A percentile compares a stretch with the other conserved stretches of the same genome.
Conservation (phyloP, 2,329 filamentous ascomycete species). For the Coleophoma eucalyptorum region DNA sequence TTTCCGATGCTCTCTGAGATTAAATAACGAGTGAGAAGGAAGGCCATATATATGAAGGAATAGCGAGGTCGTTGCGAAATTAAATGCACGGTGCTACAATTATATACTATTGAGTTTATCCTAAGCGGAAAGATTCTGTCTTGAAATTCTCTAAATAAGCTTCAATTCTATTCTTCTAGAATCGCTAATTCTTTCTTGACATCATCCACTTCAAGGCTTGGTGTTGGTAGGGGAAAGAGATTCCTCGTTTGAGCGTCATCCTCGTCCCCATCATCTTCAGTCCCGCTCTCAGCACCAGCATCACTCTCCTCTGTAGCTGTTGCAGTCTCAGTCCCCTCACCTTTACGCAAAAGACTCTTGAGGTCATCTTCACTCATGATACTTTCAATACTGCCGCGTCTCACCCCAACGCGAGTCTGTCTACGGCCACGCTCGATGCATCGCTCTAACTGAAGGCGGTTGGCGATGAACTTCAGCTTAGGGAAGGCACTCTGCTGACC, state of each 20-base stretch:
- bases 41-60: too few species aligned
- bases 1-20: too few species aligned
- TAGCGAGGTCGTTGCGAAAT: too few species aligned
- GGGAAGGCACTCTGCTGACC: conserved; percentile 89
- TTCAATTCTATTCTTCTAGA: neutral
- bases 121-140: too few species aligned
- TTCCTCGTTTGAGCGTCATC: neutral
- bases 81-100: too few species aligned
- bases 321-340: conserved; percentile 26
- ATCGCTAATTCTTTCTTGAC: neutral
- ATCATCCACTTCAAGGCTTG: neutral
- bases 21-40: too few species aligned
- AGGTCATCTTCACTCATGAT: conserved; percentile 60
- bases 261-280: neutral
- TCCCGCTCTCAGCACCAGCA: conserved; percentile 12
- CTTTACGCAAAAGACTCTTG: conserved; percentile 37
- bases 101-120: too few species aligned
- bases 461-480: conserved; percentile 86
- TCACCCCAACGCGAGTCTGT: conserved; percentile 44
- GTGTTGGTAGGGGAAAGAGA: neutral
- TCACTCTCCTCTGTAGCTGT: conserved; percentile 26
- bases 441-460: conserved; percentile 80
- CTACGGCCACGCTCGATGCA: conserved; percentile 55
- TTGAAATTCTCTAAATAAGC: too few species aligned
- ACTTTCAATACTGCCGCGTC: conserved; percentile 52